Conservation (phyloP, 139 green algal genomes). For the Monoraphidium neglectum region DNA sequence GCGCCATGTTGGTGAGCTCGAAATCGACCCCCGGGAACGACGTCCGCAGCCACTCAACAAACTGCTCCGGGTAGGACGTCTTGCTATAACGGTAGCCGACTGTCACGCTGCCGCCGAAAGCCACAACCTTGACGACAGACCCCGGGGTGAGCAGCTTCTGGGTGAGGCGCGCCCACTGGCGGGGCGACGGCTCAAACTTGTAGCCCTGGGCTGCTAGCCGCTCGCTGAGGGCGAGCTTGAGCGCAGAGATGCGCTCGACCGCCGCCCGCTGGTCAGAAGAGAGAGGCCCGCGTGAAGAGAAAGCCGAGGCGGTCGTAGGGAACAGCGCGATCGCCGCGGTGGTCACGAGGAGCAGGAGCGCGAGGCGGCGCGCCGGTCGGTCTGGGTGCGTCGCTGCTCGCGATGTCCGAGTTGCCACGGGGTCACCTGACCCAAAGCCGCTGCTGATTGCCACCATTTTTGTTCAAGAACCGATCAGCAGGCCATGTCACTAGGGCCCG, state of each 20-base stretch:
- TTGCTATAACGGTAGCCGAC: constrained; percentile 21
- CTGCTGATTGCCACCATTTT: too few relatives aligned
- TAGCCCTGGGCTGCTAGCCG: constrained; percentile 2
- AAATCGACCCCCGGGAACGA: constrained; percentile 18
- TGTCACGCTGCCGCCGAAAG: neutral
- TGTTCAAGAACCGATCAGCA: too few relatives aligned
- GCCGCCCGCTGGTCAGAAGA: neutral
- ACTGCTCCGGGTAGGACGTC: constrained; percentile 23
- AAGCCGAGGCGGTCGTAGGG: too few relatives aligned
- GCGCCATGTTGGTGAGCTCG: constrained; percentile 15
- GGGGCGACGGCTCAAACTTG: constrained; percentile 1
- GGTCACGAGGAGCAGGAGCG: too few relatives aligned
- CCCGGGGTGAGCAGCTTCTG: constrained; percentile 15
- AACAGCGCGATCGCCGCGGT: too few relatives aligned
- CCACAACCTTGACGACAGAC: constrained; percentile 1
- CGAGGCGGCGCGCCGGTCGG: too few relatives aligned
- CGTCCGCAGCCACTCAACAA: constrained; percentile 12
- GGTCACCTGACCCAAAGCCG: too few relatives aligned
- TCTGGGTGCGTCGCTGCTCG: too few relatives aligned
- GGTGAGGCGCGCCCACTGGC: constrained; percentile 17
- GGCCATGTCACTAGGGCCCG: too few relatives aligned
- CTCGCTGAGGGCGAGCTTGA: constrained; percentile 1
- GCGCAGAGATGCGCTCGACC: constrained; percentile 5
- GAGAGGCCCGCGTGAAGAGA: too few relatives aligned
- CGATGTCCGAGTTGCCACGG: too few relatives aligned